Evolutionary conservation across 2,329 filamentous ascomycete species (phyloP).

Genomic region (Colletotrichum sp.): DNA sequence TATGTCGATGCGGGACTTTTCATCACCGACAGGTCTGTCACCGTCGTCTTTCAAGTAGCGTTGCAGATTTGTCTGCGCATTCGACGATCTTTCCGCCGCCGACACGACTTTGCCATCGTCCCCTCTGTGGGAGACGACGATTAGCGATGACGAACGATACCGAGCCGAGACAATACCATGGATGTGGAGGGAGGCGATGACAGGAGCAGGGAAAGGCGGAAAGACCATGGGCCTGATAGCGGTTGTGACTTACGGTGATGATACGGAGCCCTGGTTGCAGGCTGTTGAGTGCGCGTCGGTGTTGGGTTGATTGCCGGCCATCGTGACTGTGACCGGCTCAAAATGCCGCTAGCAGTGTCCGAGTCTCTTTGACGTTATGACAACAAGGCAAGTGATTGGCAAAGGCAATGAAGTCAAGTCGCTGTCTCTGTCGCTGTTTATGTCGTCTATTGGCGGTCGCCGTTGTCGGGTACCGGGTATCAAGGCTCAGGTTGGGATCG

Average conservation of each 20-base stretch:
- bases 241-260: background rate
- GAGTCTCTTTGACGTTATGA: background rate
- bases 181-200: background rate
- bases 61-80: background rate
- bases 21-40: background rate
- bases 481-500: background rate
- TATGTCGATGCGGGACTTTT: background rate
- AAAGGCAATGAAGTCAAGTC: background rate
- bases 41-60: background rate
- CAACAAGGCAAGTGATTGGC: background rate
- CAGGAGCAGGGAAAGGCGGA: background rate
- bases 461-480: background rate
- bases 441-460: background rate
- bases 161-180: background rate
- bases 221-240: background rate
- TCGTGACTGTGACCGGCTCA: background rate
- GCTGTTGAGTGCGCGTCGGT: background rate
- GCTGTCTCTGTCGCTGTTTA: background rate
- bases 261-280: background rate
- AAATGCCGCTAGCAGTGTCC: background rate
- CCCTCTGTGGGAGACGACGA: background rate
- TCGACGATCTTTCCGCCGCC: background rate
- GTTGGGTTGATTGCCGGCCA: background rate
- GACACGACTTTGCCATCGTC: background rate
- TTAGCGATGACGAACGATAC: background rate